Conservation (phyloP, 2,329 filamentous ascomycete species). For the Sclerotinia glacialis region DNA sequence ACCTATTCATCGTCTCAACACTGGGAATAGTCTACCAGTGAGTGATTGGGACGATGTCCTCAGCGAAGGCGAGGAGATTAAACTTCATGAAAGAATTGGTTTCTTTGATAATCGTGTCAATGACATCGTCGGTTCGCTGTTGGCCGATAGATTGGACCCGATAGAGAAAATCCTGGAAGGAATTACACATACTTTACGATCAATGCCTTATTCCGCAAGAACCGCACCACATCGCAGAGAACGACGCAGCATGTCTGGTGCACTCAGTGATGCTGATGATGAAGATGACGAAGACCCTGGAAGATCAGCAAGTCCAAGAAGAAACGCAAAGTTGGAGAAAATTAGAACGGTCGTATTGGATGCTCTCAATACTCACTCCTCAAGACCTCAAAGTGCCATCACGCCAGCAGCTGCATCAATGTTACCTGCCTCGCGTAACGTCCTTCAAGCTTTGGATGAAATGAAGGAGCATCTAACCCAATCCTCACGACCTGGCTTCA, state of each 20-base stretch:
- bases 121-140: slow-evolving; percentile 72
- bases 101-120: slow-evolving; percentile 94
- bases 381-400: slow-evolving; percentile 40
- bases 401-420: slow-evolving; percentile 32
- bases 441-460: slow-evolving; percentile 66
- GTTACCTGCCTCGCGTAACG: slow-evolving; percentile 43
- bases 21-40: slow-evolving; percentile 60
- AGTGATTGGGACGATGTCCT: slow-evolving; percentile 94
- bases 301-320: slow-evolving; percentile 72
- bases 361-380: slow-evolving; percentile 60
- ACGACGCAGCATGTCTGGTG: slow-evolving; percentile 66
- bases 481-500: slow-evolving; percentile 46
- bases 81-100: slow-evolving; percentile 73
- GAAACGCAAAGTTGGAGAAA: slow-evolving; percentile 78
- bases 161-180: slow-evolving; percentile 74
- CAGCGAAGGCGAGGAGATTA: slow-evolving; percentile 77
- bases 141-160: slow-evolving; percentile 75
- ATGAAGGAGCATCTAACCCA: slow-evolving; percentile 55
- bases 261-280: slow-evolving; percentile 84
- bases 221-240: slow-evolving; percentile 56
- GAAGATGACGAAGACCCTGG: slow-evolving; percentile 67
- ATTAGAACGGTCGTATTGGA: slow-evolving; percentile 73
- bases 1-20: slow-evolving; percentile 61
- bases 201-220: slow-evolving; percentile 49
- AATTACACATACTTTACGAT: slow-evolving; percentile 68